Conservation (phyloP, 208 protist genomes). For the Leishmania aethiopica region DNA sequence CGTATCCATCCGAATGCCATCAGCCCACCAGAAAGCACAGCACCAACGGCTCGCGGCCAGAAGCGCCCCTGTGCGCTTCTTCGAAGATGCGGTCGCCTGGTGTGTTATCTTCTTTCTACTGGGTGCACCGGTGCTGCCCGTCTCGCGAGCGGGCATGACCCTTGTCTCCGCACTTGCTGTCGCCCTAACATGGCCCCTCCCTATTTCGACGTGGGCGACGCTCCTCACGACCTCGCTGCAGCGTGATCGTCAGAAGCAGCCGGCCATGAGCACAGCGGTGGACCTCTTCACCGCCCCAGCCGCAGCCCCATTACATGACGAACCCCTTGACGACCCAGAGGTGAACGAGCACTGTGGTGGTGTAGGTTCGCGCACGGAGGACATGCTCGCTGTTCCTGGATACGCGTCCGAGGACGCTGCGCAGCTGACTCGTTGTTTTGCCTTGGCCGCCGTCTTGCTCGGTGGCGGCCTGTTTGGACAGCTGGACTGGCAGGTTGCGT, state of each 20-base stretch:
- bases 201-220: constrained; percentile 10
- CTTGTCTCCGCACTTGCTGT: constrained; percentile 16
- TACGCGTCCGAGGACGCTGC: background rate
- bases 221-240: constrained; percentile 3
- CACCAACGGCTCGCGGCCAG: background rate
- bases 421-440: constrained; percentile 24
- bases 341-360: background rate
- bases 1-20: background rate
- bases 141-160: constrained; percentile 7
- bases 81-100: constrained; percentile 18
- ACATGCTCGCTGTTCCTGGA: background rate
- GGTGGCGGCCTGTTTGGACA: constrained; percentile 49
- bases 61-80: background rate
- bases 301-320: background rate
- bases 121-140: constrained; percentile 23
- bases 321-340: background rate
- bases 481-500: constrained; percentile 52
- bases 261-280: constrained; percentile 1
- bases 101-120: constrained; percentile 26
- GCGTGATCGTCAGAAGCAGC: constrained; percentile 3
- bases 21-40: background rate
- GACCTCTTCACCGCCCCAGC: constrained; percentile 17
- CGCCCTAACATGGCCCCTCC: constrained; percentile 22
- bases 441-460: constrained; percentile 39
- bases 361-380: background rate